Conservation (phyloP, 2,329 filamentous ascomycete genomes). For the Corinectria fuckeliana region DNA sequence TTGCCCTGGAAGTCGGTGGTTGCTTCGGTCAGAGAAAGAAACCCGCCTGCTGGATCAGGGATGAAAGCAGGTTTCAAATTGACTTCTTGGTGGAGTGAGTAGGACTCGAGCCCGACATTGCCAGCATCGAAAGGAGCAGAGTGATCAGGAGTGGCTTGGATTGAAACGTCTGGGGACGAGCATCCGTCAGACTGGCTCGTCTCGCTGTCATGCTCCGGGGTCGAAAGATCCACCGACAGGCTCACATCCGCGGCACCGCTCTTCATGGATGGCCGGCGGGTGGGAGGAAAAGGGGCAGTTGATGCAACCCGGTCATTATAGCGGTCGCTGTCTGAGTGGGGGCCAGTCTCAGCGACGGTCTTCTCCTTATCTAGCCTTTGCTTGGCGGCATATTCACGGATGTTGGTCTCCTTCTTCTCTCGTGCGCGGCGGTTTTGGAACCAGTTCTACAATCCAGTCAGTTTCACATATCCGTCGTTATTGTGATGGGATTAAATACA, state of each 20-base stretch:
- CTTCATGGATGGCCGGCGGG: slow-evolving; percentile 25
- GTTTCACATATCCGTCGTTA: slow-evolving; percentile 10
- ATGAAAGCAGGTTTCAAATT: background rate
- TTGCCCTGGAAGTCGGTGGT: background rate
- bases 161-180: slow-evolving; percentile 31
- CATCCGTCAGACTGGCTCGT: slow-evolving; percentile 37
- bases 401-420: slow-evolving; percentile 68
- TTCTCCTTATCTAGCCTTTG: slow-evolving; percentile 47
- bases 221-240: slow-evolving; percentile 16
- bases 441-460: slow-evolving; percentile 64
- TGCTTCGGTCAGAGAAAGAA: slow-evolving; percentile 21
- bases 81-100: slow-evolving; percentile 2
- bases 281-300: slow-evolving; percentile 48
- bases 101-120: slow-evolving; percentile 6
- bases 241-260: slow-evolving; percentile 8
- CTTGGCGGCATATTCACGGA: slow-evolving; percentile 49
- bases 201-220: slow-evolving; percentile 37
- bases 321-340: slow-evolving; percentile 40
- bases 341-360: slow-evolving; percentile 29
- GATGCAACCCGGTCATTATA: slow-evolving; percentile 49
- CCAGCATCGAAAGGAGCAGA: slow-evolving; percentile 13
- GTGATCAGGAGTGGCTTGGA: slow-evolving; percentile 30
- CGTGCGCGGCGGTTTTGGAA: slow-evolving; percentile 72
- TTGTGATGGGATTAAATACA: slow-evolving; percentile 47
- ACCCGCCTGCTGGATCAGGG: slow-evolving; percentile 2